Percentiles rank a stretch among this genome's conserved stretches.
phyloP scores from a whole-genome alignment of 805 yeast species.

The Metschnikowia lochheadii region DNA sequence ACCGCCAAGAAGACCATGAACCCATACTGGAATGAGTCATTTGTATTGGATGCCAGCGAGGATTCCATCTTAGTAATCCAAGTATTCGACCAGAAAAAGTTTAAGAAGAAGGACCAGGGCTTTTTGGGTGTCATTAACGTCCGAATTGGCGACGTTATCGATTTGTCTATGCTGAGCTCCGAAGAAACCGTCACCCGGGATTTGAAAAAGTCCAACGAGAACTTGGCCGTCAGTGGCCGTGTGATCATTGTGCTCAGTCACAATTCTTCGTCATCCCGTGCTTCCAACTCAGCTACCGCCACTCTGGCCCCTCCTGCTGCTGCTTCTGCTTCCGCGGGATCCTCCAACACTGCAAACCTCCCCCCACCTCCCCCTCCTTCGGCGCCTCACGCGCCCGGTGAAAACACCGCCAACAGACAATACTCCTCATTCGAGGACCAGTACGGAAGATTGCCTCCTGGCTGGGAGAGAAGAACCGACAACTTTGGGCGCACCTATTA shows the following conservation, averaged over 20 bases:
- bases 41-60: constrained; percentile 71
- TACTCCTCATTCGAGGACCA: constrained; percentile 96
- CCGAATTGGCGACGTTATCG: constrained; percentile 83
- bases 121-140: constrained; percentile 94
- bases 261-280: constrained; percentile 17
- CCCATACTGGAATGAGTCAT: constrained; percentile 97
- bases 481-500: constrained; percentile 96
- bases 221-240: constrained; percentile 89
- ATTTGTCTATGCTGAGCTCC: constrained; percentile 44
- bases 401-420: constrained; percentile 45
- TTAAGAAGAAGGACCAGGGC: constrained; percentile 98
- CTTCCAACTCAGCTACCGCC: constrained; percentile 8
- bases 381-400: background rate
- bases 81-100: constrained; percentile 94
- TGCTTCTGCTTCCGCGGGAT: constrained; percentile 6
- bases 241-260: constrained; percentile 72
- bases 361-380: constrained; percentile 8
- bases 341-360: constrained; percentile 11
- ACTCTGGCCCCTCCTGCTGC: constrained; percentile 9
- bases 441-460: constrained; percentile 92
- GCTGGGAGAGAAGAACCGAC: constrained; percentile 99
- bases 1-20: constrained; percentile 91
- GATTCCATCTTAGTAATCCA: constrained; percentile 86
- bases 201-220: constrained; percentile 86
- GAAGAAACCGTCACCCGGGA: constrained; percentile 93